Conservation (phyloP, 2,329 filamentous ascomycete genomes). For the Drechslerella dactyloides region DNA sequence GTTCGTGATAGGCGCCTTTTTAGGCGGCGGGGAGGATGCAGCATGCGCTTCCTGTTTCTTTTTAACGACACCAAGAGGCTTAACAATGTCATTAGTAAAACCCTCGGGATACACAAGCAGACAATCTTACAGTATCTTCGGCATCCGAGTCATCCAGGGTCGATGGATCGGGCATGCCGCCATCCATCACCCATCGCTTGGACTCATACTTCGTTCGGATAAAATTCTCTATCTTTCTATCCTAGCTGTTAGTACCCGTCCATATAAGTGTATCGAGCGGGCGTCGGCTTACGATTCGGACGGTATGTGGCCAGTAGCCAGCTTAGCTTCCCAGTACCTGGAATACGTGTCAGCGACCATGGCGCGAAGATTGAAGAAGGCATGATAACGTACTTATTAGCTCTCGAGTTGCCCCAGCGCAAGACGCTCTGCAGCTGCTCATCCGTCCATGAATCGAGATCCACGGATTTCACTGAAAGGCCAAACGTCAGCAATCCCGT, state of each 20-base stretch:
- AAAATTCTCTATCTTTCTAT: conserved; percentile 95
- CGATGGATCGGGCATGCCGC: conserved; percentile 88
- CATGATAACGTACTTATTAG: conserved; percentile 74
- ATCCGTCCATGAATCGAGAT: conserved; percentile 97
- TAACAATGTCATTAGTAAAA: conserved; percentile 56
- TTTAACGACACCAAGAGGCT: conserved; percentile 72
- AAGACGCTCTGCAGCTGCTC: conserved; percentile 94
- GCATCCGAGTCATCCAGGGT: conserved; percentile 83
- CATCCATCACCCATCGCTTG: conserved; percentile 99
- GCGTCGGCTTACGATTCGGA: conserved; percentile 72
- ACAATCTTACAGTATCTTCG: conserved; percentile 74
- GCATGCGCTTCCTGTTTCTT: conserved; percentile 70
- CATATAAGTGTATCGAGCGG: background rate
- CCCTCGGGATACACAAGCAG: conserved; percentile 69
- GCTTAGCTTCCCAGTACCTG: conserved; percentile 90
- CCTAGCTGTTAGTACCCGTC: conserved; percentile 19
- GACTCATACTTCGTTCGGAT: conserved; percentile 99
- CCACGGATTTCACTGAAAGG: conserved; percentile 82
- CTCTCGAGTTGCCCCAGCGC: conserved; percentile 92
- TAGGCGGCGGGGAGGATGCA: conserved; percentile 56
- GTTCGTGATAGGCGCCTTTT: conserved; percentile 63
- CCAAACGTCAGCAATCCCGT: conserved; percentile 17
- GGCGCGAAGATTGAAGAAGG: conserved; percentile 20
- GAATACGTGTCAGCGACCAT: conserved; percentile 54
- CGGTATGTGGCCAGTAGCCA: conserved; percentile 86